Evolutionary conservation across 1,284 basidiomycete genomes (phyloP), one percentile per base, ranked within the genome.

Genomic region (Leccinum pachyderme): DNA sequence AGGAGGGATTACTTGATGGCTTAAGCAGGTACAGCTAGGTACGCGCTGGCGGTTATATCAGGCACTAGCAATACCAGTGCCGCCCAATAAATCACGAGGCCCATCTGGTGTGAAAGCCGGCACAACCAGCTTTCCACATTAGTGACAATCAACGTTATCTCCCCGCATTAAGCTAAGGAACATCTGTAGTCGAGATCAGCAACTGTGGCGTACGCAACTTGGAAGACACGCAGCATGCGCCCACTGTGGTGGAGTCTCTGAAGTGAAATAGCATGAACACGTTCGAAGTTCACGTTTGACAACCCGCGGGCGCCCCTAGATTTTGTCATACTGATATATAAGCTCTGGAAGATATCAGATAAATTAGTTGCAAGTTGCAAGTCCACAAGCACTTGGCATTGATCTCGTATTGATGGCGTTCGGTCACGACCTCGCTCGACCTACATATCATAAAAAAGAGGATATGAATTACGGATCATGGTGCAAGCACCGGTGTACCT

Each of bases 111-210:
- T 12, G 39, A 43, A 11, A 60, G 61, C 60, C 6, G 64, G 64
- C 60, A 65, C 52, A 67, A 65, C 52, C 54, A 37, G 2, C 44
- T 32, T 56, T 44, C 64, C 53, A 37, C 53, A 67, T 68, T 54
- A 49, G 47, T 47, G 7, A 9, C 48, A 49, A 8, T 9, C 56
- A 70, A 67, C 54, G 59, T 50, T 55, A 70, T 57, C 51, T 56
- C 66, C 55, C 60, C 64, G 35, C 63, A 69, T 57, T 63, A 54
- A 68, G 57, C 55, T 58, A 57, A 68, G 59, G 53, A 31, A 61
- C 55, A 53, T 58, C 48, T 46, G 39, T 53, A 45, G 47, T 32
- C 29, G 54, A 52, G 56, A 68, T 63, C 59, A 55, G 29, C 44
- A 45, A 13, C 28, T 5, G 22, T 39, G 22, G 50, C 47, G 37